Percentiles rank a stretch among this genome's conserved stretches.
Evolutionary conservation across 129 eudicot genomes (phyloP).

Genomic region (Helianthus annuus): DNA sequence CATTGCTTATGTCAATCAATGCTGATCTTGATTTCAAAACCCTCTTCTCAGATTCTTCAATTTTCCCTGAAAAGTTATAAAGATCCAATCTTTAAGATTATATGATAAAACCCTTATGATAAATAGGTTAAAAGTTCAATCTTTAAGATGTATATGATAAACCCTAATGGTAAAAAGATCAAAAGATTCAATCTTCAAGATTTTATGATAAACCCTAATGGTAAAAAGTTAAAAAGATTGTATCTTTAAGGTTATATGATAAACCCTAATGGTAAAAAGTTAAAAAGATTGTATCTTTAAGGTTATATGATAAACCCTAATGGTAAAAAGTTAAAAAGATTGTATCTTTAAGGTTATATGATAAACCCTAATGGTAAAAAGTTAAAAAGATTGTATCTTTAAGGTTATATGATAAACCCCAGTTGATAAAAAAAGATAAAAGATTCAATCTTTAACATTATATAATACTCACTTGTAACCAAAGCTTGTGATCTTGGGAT

Average conservation of each 20-base stretch:
- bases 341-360: too few relatives aligned
- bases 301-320: too few relatives aligned
- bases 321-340: too few relatives aligned
- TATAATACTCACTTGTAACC: conserved; percentile 39
- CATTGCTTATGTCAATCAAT: conserved; percentile 78
- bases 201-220: too few relatives aligned
- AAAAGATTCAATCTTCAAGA: background rate
- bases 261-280: too few relatives aligned
- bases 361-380: too few relatives aligned
- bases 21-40: conserved; percentile 46
- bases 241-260: too few relatives aligned
- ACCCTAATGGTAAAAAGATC: background rate
- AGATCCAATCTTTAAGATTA: background rate
- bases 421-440: background rate
- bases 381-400: too few relatives aligned
- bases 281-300: too few relatives aligned
- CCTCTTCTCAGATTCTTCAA: conserved; percentile 54
- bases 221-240: too few relatives aligned
- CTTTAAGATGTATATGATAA: too few relatives aligned
- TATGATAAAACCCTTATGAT: background rate
- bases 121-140: background rate
- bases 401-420: too few relatives aligned
- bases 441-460: background rate
- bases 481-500: conserved; percentile 61
- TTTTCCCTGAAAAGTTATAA: conserved; percentile 38